A percentile compares a stretch with the other conserved stretches of the same genome.
Evolutionary conservation across 108 stramenopile genomes (phyloP).

Genomic region (Nitzschia inconspicua): DNA sequence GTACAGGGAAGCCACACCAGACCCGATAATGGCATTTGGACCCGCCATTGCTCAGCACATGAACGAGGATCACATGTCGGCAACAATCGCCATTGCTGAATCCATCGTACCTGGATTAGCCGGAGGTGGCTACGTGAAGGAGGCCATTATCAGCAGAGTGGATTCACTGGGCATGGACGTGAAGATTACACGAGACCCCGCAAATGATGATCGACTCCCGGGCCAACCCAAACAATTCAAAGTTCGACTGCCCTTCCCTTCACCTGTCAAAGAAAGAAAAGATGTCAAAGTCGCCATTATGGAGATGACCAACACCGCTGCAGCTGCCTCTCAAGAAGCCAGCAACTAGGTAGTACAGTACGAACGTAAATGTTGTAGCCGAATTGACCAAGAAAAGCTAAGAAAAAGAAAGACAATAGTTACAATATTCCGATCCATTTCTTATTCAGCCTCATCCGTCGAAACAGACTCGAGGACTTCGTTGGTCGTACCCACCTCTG

Average conservation of each 20-base stretch:
- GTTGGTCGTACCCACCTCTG: no score
- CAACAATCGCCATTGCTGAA: constrained; percentile 87
- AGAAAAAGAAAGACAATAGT: no score
- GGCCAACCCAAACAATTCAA: constrained; percentile 73
- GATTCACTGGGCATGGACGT: constrained; percentile 94
- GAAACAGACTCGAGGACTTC: no score
- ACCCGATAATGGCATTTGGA: constrained; percentile 82
- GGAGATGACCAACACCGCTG: constrained; percentile 72
- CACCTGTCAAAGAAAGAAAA: constrained; percentile 51
- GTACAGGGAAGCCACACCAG: constrained; percentile 73
- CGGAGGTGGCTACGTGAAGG: constrained; percentile 38
- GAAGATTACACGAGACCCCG: constrained; percentile 72
- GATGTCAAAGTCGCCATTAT: constrained; percentile 82
- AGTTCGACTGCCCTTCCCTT: constrained; percentile 75
- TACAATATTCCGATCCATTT: no score
- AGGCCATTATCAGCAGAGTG: constrained; percentile 85
- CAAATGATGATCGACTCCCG: constrained; percentile 46
- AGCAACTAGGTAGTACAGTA: no score
- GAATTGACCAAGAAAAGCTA: no score
- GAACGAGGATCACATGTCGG: constrained; percentile 91
- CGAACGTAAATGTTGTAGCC: no score
- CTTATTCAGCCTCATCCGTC: not conserved
- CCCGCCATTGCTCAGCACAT: constrained; percentile 83
- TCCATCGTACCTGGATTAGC: constrained; percentile 69
- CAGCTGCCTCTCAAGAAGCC: constrained; percentile 22